Conservation (phyloP, 768 basidiomycete species). For the Strobilomyces echinocephalus region DNA sequence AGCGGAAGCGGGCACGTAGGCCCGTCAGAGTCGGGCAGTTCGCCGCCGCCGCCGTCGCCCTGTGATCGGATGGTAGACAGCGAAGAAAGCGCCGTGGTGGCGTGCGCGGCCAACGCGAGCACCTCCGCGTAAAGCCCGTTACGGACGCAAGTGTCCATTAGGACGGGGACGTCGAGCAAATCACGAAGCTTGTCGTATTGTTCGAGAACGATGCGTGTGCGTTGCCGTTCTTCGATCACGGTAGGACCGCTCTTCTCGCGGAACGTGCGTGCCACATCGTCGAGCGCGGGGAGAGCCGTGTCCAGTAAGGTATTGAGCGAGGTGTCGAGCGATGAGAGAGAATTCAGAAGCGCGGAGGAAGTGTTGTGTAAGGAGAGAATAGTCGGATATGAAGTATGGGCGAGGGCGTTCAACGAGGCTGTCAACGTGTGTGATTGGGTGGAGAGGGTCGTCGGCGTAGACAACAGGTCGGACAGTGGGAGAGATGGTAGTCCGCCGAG, state of each 20-base stretch:
- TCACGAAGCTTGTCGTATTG: conserved; percentile 92
- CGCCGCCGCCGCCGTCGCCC: conserved; percentile 7
- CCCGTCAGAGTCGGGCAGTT: conserved; percentile 45
- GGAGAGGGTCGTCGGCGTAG: conserved; percentile 71
- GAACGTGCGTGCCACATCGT: conserved; percentile 68
- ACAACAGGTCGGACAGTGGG: conserved; percentile 60
- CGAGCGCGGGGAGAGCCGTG: conserved; percentile 69
- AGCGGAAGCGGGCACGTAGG: conserved; percentile 19
- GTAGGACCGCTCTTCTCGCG: conserved; percentile 59
- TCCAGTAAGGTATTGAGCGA: conserved; percentile 69
- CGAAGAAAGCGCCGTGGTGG: conserved; percentile 44
- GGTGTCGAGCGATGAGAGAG: conserved; percentile 68
- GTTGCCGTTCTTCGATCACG: conserved; percentile 69
- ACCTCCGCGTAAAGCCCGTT: conserved; percentile 93
- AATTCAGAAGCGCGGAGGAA: conserved; percentile 65
- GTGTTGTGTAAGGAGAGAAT: conserved; percentile 85
- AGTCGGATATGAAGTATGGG: conserved; percentile 86
- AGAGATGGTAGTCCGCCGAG: conserved; percentile 62
- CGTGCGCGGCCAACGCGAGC: conserved; percentile 76
- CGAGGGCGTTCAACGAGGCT: conserved; percentile 83
- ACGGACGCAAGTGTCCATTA: conserved; percentile 90
- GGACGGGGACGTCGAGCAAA: conserved; percentile 81
- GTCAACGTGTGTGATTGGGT: conserved; percentile 85
- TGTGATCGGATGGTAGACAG: conserved; percentile 35
- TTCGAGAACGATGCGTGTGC: conserved; percentile 82